Evolutionary conservation across 2,329 filamentous ascomycete genomes (phyloP).

Genomic region (Penicillium aurantiogriseum): DNA sequence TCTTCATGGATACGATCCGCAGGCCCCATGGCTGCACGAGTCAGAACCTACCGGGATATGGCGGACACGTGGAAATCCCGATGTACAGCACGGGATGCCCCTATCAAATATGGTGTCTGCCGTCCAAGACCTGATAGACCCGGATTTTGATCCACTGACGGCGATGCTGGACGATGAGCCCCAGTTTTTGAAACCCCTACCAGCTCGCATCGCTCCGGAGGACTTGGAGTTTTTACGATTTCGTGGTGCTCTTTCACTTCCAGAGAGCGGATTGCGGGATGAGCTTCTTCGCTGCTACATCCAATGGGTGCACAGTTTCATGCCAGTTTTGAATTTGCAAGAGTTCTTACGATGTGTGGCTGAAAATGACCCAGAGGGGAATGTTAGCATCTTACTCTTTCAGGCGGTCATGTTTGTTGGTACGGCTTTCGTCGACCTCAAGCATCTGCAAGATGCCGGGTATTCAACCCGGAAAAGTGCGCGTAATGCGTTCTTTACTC

Average conservation of each 20-base stretch:
- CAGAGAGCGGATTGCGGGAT: constrained; percentile 65
- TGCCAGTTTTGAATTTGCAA: constrained; percentile 72
- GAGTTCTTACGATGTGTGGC: constrained; percentile 55
- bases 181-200: constrained; percentile 73
- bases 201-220: constrained; percentile 69
- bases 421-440: constrained; percentile 77
- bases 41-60: constrained; percentile 26
- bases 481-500: constrained; percentile 78
- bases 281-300: constrained; percentile 75
- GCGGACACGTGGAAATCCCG: constrained; percentile 31
- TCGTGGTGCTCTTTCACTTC: constrained; percentile 77
- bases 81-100: constrained; percentile 33
- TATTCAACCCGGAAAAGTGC: constrained; percentile 74
- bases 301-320: constrained; percentile 85
- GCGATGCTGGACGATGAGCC: constrained; percentile 43
- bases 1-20: constrained; percentile 30
- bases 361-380: constrained; percentile 64
- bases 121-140: constrained; percentile 40
- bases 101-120: constrained; percentile 40
- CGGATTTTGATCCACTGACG: constrained; percentile 40
- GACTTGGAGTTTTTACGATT: constrained; percentile 75
- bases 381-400: constrained; percentile 78
- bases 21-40: constrained; percentile 33
- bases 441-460: constrained; percentile 68
- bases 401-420: constrained; percentile 93